Evolutionary conservation across 805 yeast species (phyloP), one percentile per base, ranked within the genome.

Genomic region (Cyberlindnera subsufficiens): DNA sequence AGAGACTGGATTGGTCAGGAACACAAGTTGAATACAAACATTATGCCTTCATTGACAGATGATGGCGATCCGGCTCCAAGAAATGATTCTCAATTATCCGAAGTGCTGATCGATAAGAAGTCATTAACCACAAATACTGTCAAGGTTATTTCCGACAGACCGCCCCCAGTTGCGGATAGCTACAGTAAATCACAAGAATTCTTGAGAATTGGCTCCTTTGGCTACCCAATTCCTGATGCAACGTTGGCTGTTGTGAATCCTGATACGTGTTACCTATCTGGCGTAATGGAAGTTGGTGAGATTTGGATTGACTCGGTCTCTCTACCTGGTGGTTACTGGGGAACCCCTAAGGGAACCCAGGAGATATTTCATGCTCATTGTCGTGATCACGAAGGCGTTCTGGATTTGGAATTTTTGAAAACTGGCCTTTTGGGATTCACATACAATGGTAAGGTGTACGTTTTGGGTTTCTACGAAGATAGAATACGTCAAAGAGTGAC

Each of bases 291-390:
- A 49, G 86, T 93, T 14, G 99, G 99, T 22, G 99, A 93, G 61
- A 82, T 93, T 30, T 93, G 98, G 98, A 86, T 93, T n/a, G 96
- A 90, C 55, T 83, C 95, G 35, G 91, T 91, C 2, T 85, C 95
- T 46, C 65, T 93, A 6, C 82, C 95, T 2, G 96, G 96, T 14
- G 96, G 96, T 0, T 86, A 85, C 56, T 88, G 89, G 82, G 90
- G 80, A 1, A 61, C 76, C 16, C 80, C 65, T 20, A 78, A 66
- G 39, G 87, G 85, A 35, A 84, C 95, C 0, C 80, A 77, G 45
- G 74, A 71, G 46, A 82, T 87, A 2, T 88, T 88, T 63, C 93
- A 84, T 54, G 96, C 96, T 0, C 76, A 78, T 48, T 86, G 95
- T 55, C 68, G 78, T 32, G 90, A 83, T 49, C 80, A 81, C 38